Conservation (phyloP, 2,329 filamentous ascomycete genomes). For the Shiraia sp. region DNA sequence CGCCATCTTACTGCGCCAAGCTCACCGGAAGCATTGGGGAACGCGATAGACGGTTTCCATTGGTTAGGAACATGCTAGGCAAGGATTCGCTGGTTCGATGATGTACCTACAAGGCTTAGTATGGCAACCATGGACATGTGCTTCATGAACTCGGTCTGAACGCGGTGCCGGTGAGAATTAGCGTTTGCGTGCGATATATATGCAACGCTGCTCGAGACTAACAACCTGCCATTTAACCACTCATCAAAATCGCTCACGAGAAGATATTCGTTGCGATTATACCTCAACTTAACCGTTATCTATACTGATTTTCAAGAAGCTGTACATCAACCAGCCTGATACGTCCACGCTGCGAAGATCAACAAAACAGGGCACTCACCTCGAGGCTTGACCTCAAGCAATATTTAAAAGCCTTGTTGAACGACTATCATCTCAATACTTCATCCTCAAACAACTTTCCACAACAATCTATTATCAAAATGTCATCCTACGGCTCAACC, state of each 20-base stretch:
- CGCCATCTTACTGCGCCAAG: slow-evolving; percentile 2
- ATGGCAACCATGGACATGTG: slow-evolving; percentile 4
- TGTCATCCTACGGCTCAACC: slow-evolving; percentile 29
- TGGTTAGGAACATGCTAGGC: slow-evolving; percentile 7
- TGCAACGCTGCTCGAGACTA: not conserved
- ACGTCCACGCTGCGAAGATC: no score
- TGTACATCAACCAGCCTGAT: no score
- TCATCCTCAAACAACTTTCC: no score
- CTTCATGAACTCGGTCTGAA: slow-evolving; percentile 4
- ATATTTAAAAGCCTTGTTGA: not conserved
- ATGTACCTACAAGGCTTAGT: slow-evolving; percentile 6
- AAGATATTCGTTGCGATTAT: not conserved
- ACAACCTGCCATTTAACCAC: not conserved
- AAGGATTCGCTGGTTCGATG: slow-evolving; percentile 2
- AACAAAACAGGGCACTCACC: not conserved
- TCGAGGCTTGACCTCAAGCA: no score
- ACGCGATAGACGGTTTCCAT: slow-evolving; percentile 6
- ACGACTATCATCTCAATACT: not conserved
- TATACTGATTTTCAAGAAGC: no score
- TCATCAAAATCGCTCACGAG: not conserved
- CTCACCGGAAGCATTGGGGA: not conserved
- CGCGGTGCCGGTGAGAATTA: slow-evolving; percentile 7
- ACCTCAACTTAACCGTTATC: no score
- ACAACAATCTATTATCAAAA: no score
- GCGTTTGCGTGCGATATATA: slow-evolving; percentile 9